Evolutionary conservation across 805 yeast genomes (phyloP).

Genomic region (Jamesozyma rosinii): DNA sequence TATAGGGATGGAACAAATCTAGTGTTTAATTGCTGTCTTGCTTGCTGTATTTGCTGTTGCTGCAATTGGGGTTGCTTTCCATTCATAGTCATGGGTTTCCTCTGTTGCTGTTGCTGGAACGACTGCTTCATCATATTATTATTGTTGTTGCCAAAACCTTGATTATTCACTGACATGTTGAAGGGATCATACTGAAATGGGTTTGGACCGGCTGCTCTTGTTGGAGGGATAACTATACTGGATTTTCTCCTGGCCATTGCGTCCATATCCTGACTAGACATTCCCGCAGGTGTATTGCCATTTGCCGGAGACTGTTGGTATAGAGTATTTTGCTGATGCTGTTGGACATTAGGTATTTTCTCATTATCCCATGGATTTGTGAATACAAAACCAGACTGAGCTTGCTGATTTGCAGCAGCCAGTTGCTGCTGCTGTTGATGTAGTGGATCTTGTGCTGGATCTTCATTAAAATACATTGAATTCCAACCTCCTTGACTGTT

Average conservation of each 20-base stretch:
- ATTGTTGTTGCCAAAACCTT: not conserved
- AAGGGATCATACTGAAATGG: slow-evolving; percentile 29
- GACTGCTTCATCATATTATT: not conserved
- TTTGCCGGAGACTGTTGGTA: not conserved
- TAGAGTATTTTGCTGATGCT: not conserved
- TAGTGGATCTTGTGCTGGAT: slow-evolving; percentile 1
- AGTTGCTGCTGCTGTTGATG: slow-evolving; percentile 5
- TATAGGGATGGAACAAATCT: slow-evolving; percentile 16
- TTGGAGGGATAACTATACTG: slow-evolving; percentile 34
- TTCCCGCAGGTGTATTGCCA: not conserved
- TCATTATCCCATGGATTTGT: slow-evolving; percentile 14
- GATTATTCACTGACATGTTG: slow-evolving; percentile 3
- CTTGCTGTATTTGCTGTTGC: slow-evolving; percentile 7
- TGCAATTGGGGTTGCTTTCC: slow-evolving; percentile 3
- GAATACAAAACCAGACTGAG: slow-evolving; percentile 2
- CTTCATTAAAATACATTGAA: slow-evolving; percentile 7
- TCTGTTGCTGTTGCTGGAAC: slow-evolving; percentile 3
- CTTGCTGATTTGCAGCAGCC: not conserved
- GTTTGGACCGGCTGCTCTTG: slow-evolving; percentile 38
- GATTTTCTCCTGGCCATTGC: slow-evolving; percentile 26
- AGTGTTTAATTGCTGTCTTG: slow-evolving; percentile 13
- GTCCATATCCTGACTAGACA: slow-evolving; percentile 5
- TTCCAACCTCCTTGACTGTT: slow-evolving; percentile 10
- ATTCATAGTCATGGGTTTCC: slow-evolving; percentile 2
- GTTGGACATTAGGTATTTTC: slow-evolving; percentile 1